phyloP scores from a whole-genome alignment of 192 early-diverging fungal species.

The Linnemannia elongata region DNA sequence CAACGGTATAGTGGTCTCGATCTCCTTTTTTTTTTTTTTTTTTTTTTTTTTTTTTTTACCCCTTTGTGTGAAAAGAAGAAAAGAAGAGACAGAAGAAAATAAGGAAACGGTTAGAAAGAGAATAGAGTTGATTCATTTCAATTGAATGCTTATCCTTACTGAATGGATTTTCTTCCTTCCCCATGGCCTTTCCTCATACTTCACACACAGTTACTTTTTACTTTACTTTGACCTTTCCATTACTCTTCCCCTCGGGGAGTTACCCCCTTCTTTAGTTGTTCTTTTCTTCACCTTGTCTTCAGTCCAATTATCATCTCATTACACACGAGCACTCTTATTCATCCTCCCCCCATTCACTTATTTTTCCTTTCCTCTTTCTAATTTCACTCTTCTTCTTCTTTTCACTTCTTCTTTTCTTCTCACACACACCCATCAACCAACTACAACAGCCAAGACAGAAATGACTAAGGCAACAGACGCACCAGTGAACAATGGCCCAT shows the following conservation, averaged over 20 bases:
- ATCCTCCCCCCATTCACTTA: not conserved
- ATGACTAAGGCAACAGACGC: not conserved
- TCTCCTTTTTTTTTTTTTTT: not conserved
- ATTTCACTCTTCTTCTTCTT: not conserved
- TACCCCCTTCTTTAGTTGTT: not conserved
- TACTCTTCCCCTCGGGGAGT: not conserved
- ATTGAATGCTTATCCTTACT: no score
- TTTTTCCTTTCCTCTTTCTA: not conserved
- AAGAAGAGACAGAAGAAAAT: not conserved
- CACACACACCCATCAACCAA: not conserved
- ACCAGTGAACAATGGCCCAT: constrained; percentile 13
- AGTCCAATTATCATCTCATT: constrained; percentile 3
- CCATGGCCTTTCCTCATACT: no score
- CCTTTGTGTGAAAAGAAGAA: not conserved
- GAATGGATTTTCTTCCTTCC: no score
- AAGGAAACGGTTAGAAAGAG: no score
- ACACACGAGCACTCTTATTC: not conserved
- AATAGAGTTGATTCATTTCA: no score
- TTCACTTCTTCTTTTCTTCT: not conserved
- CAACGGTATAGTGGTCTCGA: not conserved
- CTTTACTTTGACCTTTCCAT: constrained; percentile 1
- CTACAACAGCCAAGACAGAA: not conserved
- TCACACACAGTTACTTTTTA: no score
- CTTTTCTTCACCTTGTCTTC: constrained; percentile 4
- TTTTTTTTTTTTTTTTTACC: not conserved